Evolutionary conservation across 1,139 yeast genomes (phyloP).

Genomic region (Geotrichum bryndzae): DNA sequence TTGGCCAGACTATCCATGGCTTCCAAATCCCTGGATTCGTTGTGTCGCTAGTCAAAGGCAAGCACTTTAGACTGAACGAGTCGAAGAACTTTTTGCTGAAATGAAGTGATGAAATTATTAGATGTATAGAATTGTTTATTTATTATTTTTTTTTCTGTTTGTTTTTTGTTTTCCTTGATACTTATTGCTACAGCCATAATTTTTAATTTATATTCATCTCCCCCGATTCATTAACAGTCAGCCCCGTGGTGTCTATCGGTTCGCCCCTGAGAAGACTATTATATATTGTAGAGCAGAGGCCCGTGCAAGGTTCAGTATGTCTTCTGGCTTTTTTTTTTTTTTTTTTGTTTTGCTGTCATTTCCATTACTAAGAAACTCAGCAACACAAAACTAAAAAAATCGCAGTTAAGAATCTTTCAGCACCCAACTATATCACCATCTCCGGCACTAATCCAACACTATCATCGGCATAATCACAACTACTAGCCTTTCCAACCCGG

Average conservation of each 20-base stretch:
- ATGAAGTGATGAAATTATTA: background rate
- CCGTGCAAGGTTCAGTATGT: background rate
- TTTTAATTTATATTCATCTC: background rate
- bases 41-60: slow-evolving; percentile 15
- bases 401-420: background rate
- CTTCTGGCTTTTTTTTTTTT: background rate
- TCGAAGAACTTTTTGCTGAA: slow-evolving; percentile 4
- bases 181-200: background rate
- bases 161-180: too few species aligned
- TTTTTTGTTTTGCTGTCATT: background rate
- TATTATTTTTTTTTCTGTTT: background rate
- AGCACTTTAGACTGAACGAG: slow-evolving; percentile 11
- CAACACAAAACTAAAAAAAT: background rate
- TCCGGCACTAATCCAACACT: background rate
- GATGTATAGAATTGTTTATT: background rate
- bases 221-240: background rate
- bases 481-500: background rate
- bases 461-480: background rate
- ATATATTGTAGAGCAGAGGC: background rate
- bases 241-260: background rate
- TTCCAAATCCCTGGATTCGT: slow-evolving; percentile 15
- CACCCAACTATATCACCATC: background rate
- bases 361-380: background rate
- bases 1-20: slow-evolving; percentile 16
- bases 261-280: background rate